Evolutionary conservation across 148 eudicot genomes (phyloP).

Genomic region (Amaranthus cruentus): DNA sequence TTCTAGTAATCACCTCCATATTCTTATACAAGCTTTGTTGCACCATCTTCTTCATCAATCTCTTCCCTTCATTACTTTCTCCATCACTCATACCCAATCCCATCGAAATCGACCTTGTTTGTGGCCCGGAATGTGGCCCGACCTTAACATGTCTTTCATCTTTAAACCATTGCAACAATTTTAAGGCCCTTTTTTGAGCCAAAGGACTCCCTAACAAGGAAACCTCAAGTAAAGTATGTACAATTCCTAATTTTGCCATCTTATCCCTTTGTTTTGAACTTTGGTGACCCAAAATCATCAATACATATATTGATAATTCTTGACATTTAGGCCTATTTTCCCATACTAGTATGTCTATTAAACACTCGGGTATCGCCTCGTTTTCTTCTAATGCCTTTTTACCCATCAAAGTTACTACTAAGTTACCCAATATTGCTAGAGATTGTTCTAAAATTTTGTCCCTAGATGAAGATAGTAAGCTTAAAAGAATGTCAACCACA

Average conservation of each 20-base stretch:
- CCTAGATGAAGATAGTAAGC: constrained; percentile 30
- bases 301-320: constrained; percentile 59
- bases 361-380: constrained; percentile 46
- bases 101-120: constrained; percentile 29
- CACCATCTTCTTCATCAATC: constrained; percentile 74
- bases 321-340: constrained; percentile 67
- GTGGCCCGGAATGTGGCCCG: constrained; percentile 83
- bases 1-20: constrained; percentile 70
- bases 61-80: constrained; percentile 53
- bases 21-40: constrained; percentile 71
- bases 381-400: constrained; percentile 54
- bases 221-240: constrained; percentile 64
- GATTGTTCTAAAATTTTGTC: constrained; percentile 57
- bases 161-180: constrained; percentile 77
- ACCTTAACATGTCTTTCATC: constrained; percentile 52
- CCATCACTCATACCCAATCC: constrained; percentile 44
- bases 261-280: constrained; percentile 55
- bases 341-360: constrained; percentile 76
- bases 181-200: constrained; percentile 81
- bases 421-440: constrained; percentile 64
- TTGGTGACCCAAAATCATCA: constrained; percentile 80
- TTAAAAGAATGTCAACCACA: constrained; percentile 38
- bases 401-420: constrained; percentile 66
- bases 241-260: constrained; percentile 64
- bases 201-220: constrained; percentile 70